A percentile compares a stretch with the other conserved stretches of the same genome.
Evolutionary conservation across 352 stramenopile genomes (phyloP).

Genomic region (Globisporangium viniferum): DNA sequence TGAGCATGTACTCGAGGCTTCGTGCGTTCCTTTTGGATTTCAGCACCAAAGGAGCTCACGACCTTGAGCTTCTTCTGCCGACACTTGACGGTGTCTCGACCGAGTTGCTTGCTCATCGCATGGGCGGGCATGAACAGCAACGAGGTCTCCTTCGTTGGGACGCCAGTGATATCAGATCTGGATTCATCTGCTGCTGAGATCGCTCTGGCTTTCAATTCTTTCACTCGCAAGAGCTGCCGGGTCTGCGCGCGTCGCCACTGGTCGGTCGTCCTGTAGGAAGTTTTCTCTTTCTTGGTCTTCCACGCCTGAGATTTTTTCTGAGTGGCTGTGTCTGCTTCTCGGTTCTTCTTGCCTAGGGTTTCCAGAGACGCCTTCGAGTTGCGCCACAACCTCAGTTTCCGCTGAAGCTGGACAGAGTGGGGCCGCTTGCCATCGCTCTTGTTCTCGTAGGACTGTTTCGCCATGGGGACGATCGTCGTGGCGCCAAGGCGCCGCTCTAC

Average conservation of each 20-base stretch:
- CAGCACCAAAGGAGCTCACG: slow-evolving; percentile 6
- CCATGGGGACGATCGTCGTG: slow-evolving; percentile 25
- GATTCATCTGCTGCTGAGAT: not conserved
- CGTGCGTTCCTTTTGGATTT: slow-evolving; percentile 3
- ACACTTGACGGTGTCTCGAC: slow-evolving; percentile 23
- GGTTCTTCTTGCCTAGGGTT: too few species aligned
- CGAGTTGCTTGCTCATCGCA: slow-evolving; percentile 22
- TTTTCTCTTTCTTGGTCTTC: not conserved
- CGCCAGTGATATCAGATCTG: not conserved
- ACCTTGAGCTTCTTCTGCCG: slow-evolving; percentile 12
- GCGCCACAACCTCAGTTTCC: slow-evolving; percentile 9
- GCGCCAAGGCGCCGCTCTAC: slow-evolving; percentile 26
- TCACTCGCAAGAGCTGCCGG: slow-evolving; percentile 5
- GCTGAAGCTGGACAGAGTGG: not conserved
- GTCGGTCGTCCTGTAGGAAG: slow-evolving; percentile 7
- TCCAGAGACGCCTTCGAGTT: not conserved
- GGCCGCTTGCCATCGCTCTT: not conserved
- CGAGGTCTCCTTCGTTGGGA: not conserved
- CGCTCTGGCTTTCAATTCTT: not conserved
- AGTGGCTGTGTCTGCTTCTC: not conserved
- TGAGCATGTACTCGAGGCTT: not conserved
- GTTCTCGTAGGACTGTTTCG: not conserved
- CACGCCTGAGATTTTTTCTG: not conserved
- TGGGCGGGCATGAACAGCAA: not conserved
- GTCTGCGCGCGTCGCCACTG: slow-evolving; percentile 20